Evolutionary conservation across 176 grass and related monocot genomes (phyloP), one percentile per base, ranked within the genome.

Genomic region (Raddia guianensis): DNA sequence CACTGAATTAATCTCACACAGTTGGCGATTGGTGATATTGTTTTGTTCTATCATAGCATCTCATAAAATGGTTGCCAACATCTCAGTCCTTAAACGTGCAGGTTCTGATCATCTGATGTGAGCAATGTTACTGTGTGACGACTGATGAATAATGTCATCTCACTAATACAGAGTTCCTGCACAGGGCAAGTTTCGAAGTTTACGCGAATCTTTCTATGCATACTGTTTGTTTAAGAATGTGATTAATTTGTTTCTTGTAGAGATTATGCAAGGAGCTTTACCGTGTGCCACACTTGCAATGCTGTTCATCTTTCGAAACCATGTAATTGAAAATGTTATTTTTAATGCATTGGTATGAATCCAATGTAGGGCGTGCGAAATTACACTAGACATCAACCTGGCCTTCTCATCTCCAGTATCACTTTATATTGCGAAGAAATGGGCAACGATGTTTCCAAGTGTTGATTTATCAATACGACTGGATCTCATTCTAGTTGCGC

Each of bases 1-100:
- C 73, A 86, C 44, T 76, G 65, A 86, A 66, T 77, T 82, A 72
- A 59, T 61, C 70, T 33, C 57, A 35, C 7, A 3, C 43, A 11
- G 10, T 64, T 16, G 18, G 51, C 13, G 58, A 44, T 44, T 77
- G 8, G 12, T 27, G 8, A 42, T 54, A 45, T 3, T 43, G 11
- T 44, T 27, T 15, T 64, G 48, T 18, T 27, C 19, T 50, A 2
- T 73, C 5, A 5, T 53, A 53, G 14, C 15, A 15, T 53, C 51
- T 53, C 12, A 12, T 12, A 15, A 47, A 55, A 74, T 53, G 52
- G 32, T 14, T 61, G 59, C 3, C 13, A 9, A 11, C 8, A 2
- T 1, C 33, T 44, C 53, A 52, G 53, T 60, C 3, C 4, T 45
- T 65, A 43, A 82, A 14, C n/a, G 48, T 37, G 42, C 7, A 21